phyloP scores from a whole-genome alignment of 768 basidiomycete genomes.

The Phlebiopsis gigantea region DNA sequence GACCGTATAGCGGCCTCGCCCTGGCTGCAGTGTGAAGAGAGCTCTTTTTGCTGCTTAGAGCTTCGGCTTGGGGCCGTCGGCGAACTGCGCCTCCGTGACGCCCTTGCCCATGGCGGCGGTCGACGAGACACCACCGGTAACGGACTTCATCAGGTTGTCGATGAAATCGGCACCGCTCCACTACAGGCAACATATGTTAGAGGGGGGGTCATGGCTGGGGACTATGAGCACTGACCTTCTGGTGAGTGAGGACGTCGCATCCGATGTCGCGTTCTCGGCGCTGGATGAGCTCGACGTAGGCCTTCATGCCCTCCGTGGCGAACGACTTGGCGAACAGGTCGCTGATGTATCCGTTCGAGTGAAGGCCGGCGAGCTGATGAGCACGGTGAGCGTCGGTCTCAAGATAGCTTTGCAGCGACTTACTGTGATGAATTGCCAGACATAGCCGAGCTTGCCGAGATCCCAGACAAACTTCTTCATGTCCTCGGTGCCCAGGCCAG shows the following conservation, averaged over 20 bases:
- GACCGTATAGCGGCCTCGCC: not conserved
- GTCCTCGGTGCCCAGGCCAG: conserved; percentile 78
- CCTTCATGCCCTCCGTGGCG: conserved; percentile 97
- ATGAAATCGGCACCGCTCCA: conserved; percentile 96
- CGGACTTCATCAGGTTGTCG: conserved; percentile 88
- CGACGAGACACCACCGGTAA: conserved; percentile 94
- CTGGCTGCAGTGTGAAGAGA: not conserved
- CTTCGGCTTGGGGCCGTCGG: conserved; percentile 28
- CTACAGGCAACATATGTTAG: conserved; percentile 31
- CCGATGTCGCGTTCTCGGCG: conserved; percentile 88
- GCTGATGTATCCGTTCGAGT: conserved; percentile 96
- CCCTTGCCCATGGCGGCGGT: conserved; percentile 99
- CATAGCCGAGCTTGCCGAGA: conserved; percentile 91
- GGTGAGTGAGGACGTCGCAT: conserved; percentile 95
- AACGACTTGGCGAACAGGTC: conserved; percentile 87
- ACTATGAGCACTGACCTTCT: conserved; percentile 55
- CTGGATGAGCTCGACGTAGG: conserved; percentile 94
- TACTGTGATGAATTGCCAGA: conserved; percentile 99
- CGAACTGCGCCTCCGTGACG: conserved; percentile 88
- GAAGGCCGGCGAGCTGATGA: conserved; percentile 84
- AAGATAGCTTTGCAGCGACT: conserved; percentile 22
- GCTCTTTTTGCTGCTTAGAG: conserved; percentile 27
- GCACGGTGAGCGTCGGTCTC: not conserved
- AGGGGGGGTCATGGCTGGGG: not conserved
- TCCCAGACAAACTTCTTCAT: conserved; percentile 92